Base-by-base conservation (phyloP, 371 early-diverging fungal species). In the Mortierella polycephala region DNA sequence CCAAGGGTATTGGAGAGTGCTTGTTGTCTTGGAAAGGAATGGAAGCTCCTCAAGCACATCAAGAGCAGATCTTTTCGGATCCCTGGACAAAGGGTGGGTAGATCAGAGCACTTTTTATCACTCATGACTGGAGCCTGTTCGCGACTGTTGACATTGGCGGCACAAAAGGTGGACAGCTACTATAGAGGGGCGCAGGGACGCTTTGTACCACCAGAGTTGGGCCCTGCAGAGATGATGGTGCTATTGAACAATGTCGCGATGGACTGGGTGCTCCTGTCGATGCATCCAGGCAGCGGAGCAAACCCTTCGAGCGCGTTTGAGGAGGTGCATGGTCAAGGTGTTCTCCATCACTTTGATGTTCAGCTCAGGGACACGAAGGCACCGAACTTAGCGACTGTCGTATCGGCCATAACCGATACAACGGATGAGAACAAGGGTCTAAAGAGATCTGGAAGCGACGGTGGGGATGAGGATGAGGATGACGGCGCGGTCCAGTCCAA, bases 191-290 rank as follows among this genome's bases (percentile, higher is more conserved):
- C 55, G 11, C 14, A 9, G n/a, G 66, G 56, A 39, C 66, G 67
- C 7, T 20, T 20, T 7, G 66, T 75, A 41, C 57, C 46, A 1
- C 20, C 59, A 14, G 71, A 76, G 13, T 53, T 59, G 9, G 66
- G 69, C 10, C 62, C 66, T 10, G 64, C 79, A 10, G 73, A 72
- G 20, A 72, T 79, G 69, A 66, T 72, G 69, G 73, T 65, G 0
- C 37, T 77, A n/a, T 12, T 70, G 45, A 75, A 50, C 7, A 58
- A 71, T 7, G n/a, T 71, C 13, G 67, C 63, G 0, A 66, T 63
- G 60, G 67, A 60, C 7, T 61, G 64, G 59, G 18, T 75, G 20
- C 60, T 67, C 53, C 49, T 71, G 2, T 67, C 60, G 5, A 67
- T 71, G 62, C 60, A 21, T 4, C 51, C 42, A 12, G 47, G 60